Conservation (phyloP, 208 protist species). For the Naegleria gruberi region DNA sequence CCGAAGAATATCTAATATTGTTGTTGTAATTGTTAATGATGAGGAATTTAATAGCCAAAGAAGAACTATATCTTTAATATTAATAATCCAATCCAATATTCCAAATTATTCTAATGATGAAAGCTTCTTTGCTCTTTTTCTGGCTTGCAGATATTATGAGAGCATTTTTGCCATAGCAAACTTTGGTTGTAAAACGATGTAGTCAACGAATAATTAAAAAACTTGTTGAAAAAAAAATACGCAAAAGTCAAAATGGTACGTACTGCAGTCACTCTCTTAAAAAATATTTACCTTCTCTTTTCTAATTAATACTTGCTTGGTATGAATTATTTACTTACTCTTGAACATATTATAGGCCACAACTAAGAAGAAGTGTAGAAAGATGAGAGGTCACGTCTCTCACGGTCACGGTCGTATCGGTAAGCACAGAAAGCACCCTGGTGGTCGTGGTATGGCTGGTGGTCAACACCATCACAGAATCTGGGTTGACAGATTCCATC, state of each 20-base stretch:
- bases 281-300: background rate
- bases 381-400: slow-evolving; percentile 78
- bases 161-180: too few relatives aligned
- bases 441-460: slow-evolving; percentile 99
- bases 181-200: too few relatives aligned
- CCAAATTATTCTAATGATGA: too few relatives aligned
- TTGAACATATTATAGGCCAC: background rate
- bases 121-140: too few relatives aligned
- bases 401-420: slow-evolving; percentile 82
- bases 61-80: too few relatives aligned
- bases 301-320: background rate
- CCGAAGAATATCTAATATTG: too few relatives aligned
- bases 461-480: slow-evolving; percentile 98
- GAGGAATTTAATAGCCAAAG: too few relatives aligned
- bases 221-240: slow-evolving; percentile 8
- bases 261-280: background rate
- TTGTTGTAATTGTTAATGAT: too few relatives aligned
- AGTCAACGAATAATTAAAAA: background rate
- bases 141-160: too few relatives aligned
- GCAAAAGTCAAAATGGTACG: background rate
- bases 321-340: background rate
- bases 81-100: too few relatives aligned
- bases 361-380: slow-evolving; percentile 46
- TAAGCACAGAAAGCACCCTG: slow-evolving; percentile 99
- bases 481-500: slow-evolving; percentile 99